A percentile compares a stretch with the other conserved stretches of the same genome.
These are phyloP conservation scores for Discostella stelligeroides DNA, from an alignment of 108 stramenopile species.

Conservation along the genomic window DNA sequence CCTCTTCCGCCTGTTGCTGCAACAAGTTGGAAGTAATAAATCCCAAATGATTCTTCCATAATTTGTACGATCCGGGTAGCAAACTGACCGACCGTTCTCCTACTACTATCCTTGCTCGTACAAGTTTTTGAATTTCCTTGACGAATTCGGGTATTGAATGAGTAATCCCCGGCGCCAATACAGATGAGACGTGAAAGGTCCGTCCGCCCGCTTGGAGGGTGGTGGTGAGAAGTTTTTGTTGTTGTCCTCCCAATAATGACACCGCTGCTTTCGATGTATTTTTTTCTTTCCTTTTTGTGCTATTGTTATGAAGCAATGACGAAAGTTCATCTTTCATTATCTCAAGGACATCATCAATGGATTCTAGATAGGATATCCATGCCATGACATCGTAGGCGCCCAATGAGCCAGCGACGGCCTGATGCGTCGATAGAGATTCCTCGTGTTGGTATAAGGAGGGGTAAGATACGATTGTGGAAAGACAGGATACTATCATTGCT, in stretches of 20 bases:
- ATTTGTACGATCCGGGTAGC: constrained; percentile 95
- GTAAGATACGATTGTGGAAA: constrained; percentile 40
- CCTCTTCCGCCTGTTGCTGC: background rate
- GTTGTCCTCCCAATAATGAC: no score
- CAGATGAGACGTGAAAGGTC: constrained; percentile 24
- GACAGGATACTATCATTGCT: constrained; percentile 13
- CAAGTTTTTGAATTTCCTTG: constrained; percentile 12
- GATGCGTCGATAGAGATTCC: constrained; percentile 59
- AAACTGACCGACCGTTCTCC: constrained; percentile 82
- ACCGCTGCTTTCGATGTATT: constrained; percentile 7
- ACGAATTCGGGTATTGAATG: constrained; percentile 13
- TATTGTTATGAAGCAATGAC: background rate
- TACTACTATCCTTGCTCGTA: constrained; percentile 31
- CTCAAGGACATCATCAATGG: constrained; percentile 64
- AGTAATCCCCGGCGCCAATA: constrained; percentile 28
- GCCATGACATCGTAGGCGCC: constrained; percentile 72
- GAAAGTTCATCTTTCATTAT: constrained; percentile 7
- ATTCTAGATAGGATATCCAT: constrained; percentile 84
- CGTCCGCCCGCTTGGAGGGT: constrained; percentile 30
- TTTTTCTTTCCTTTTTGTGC: background rate
- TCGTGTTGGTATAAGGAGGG: constrained; percentile 46
- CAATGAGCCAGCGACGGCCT: constrained; percentile 24
- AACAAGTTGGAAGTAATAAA: constrained; percentile 43
- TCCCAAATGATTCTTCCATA: constrained; percentile 91
- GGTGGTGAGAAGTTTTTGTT: no score